Evolutionary conservation across 1,139 yeast genomes (phyloP), one percentile per base, ranked within the genome.

Genomic region (Lodderomyces theae): DNA sequence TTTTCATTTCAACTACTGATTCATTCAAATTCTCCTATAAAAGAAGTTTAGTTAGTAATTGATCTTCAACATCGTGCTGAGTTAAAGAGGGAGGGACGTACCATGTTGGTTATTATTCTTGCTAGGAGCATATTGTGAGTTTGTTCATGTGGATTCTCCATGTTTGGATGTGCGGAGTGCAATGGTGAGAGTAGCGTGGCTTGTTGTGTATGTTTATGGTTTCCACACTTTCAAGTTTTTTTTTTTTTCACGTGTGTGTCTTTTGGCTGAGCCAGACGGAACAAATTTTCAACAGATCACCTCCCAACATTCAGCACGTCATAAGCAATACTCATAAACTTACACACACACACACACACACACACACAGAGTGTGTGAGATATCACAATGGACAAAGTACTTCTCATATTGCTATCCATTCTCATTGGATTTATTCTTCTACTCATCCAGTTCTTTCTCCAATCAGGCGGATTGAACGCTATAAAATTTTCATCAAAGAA

Each of bases 121-220:
- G 88, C 77, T 44, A 86, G 70, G 33, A 88, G 69, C 13, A 89
- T 89, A 48, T 79, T 83, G 55, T 89, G 96, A 7, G 80, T 86
- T 56, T 85, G 87, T 53, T 86, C 95, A 56, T 88, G 94, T 3
- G 96, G 97, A 54, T 88, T 88, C 63, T 86, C 92, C 95, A 86
- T 84, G 19, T 24, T 41, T 10, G 23, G 10, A 24, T 84, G 19
- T 24, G 39, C 5, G 18, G 12, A 22, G 37, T 11, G 29, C 5
- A 7, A 9, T 26, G 29, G 10, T 28, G 18, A 13, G n/a, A 18
- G 5, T 28, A 18, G 5, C 15, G 26, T 24, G 11, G 37, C 3
- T 17, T 9, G 8, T 38, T 37, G 32, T 41, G 28, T 32, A 26
- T 19, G 11, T 28, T 24, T 37, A 26, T 13, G 25, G 5, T 35